phyloP scores from a whole-genome alignment of 2,329 filamentous ascomycete genomes.

The Pseudogymnoascus sp. region DNA sequence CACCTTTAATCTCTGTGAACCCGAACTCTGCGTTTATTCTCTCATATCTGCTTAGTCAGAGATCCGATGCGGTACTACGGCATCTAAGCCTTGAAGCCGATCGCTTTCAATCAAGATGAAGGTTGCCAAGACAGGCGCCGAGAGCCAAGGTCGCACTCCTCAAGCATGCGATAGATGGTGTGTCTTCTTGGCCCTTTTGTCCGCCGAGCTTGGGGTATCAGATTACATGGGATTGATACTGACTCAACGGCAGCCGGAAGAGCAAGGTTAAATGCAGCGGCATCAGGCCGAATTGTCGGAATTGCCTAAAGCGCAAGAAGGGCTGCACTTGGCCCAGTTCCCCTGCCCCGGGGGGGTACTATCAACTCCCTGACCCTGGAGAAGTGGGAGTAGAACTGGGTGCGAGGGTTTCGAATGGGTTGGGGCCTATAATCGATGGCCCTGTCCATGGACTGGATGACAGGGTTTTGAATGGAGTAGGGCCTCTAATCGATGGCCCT shows the following conservation, averaged over 20 bases:
- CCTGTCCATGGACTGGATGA: not conserved
- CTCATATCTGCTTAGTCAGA: not conserved
- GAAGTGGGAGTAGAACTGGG: not conserved
- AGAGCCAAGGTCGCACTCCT: slow-evolving; percentile 4
- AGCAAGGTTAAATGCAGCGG: slow-evolving; percentile 12
- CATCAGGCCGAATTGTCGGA: slow-evolving; percentile 5
- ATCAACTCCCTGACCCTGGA: not conserved
- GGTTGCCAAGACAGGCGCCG: not conserved
- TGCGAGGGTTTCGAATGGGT: too few relatives aligned
- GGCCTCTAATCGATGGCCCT: not conserved
- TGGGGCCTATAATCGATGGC: not conserved
- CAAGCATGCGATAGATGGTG: slow-evolving; percentile 13
- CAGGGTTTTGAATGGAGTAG: not conserved
- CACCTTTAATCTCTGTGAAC: not conserved
- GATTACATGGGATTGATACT: not conserved
- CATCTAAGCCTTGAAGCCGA: not conserved
- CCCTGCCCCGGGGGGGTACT: not conserved
- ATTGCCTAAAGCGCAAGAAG: slow-evolving; percentile 9
- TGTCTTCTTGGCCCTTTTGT: not conserved
- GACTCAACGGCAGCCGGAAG: slow-evolving; percentile 6
- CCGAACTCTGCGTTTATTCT: not conserved
- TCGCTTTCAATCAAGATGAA: not conserved
- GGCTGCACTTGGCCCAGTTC: not conserved
- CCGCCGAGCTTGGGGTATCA: not conserved
- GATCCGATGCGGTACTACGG: not conserved